phyloP scores from a whole-genome alignment of 1,139 yeast species.

The Sugiyamaella novakii region DNA sequence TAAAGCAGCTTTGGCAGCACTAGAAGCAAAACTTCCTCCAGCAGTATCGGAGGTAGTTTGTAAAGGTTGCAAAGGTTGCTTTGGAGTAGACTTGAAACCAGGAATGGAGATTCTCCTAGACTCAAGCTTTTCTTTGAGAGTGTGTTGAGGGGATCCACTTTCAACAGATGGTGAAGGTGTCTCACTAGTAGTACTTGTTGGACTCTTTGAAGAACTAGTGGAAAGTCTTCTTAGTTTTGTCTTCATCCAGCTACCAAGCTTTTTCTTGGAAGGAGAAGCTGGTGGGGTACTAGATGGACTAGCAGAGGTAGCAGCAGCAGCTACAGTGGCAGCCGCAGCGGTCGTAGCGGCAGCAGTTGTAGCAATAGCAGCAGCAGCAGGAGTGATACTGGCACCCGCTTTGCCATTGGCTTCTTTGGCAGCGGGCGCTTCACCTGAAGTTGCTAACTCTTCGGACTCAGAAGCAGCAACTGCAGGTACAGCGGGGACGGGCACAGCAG shows the following conservation, averaged over 20 bases:
- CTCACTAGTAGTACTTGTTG: background rate
- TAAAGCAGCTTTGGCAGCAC: constrained; percentile 25
- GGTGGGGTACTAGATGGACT: constrained; percentile 8
- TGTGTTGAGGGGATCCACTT: constrained; percentile 10
- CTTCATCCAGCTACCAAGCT: constrained; percentile 17
- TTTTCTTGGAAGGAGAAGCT: constrained; percentile 10
- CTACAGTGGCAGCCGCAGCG: constrained; percentile 15
- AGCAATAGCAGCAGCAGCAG: too few species aligned
- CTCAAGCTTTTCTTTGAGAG: constrained; percentile 21
- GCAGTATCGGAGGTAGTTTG: constrained; percentile 25
- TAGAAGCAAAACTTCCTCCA: constrained; percentile 22
- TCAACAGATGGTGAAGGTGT: constrained; percentile 9
- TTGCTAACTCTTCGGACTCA: too few species aligned
- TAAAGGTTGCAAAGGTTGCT: constrained; percentile 20
- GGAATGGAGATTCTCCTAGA: constrained; percentile 15
- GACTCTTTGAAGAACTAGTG: constrained; percentile 9
- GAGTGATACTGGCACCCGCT: too few species aligned
- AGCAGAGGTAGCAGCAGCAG: constrained; percentile 18
- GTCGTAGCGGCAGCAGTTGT: constrained; percentile 15
- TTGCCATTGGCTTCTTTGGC: too few species aligned
- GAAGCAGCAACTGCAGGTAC: constrained; percentile 12
- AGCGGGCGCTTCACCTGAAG: too few species aligned
- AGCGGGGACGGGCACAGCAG: too few species aligned
- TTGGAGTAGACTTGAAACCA: constrained; percentile 4
- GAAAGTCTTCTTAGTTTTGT: constrained; percentile 20